phyloP scores from a whole-genome alignment of 1,284 basidiomycete genomes.

The Pseudozyma tsukubaensis region DNA sequence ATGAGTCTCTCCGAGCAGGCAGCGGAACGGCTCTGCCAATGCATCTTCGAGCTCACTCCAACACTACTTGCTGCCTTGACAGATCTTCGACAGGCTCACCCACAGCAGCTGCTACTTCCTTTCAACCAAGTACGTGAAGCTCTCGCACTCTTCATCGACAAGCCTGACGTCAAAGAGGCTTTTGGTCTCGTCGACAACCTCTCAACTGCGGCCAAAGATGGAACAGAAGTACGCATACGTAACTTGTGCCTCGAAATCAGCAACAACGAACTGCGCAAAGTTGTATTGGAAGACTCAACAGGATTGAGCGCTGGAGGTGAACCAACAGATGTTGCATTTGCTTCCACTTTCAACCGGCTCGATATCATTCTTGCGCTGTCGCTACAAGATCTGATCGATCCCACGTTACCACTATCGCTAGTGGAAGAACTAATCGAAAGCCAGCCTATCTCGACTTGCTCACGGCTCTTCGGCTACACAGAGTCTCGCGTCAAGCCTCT shows the following conservation, averaged over 20 bases:
- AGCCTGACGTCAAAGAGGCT: constrained; percentile 5
- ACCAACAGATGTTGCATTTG: constrained; percentile 1
- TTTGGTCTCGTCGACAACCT: constrained; percentile 16
- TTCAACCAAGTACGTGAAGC: constrained; percentile 16
- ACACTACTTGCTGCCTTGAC: constrained; percentile 22
- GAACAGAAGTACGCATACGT: constrained; percentile 20
- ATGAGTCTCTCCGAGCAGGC: constrained; percentile 30
- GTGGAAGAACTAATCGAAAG: constrained; percentile 59
- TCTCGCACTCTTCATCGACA: constrained; percentile 17
- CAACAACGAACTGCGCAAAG: constrained; percentile 49
- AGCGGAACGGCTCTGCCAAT: constrained; percentile 19
- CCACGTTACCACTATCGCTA: constrained; percentile 46
- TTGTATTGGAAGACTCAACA: constrained; percentile 33
- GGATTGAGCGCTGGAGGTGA: constrained; percentile 8
- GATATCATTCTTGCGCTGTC: constrained; percentile 52
- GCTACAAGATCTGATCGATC: constrained; percentile 44
- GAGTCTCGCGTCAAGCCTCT: constrained; percentile 53
- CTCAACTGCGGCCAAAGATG: constrained; percentile 18
- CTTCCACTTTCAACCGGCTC: constrained; percentile 37
- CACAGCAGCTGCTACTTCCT: constrained; percentile 19
- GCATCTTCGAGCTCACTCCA: constrained; percentile 27
- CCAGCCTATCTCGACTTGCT: constrained; percentile 50
- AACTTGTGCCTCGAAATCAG: constrained; percentile 45
- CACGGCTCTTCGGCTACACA: constrained; percentile 54
- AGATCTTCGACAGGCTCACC: constrained; percentile 15